Base-by-base conservation (phyloP, 2,329 filamentous ascomycete genomes). In the Apiospora sp. region DNA sequence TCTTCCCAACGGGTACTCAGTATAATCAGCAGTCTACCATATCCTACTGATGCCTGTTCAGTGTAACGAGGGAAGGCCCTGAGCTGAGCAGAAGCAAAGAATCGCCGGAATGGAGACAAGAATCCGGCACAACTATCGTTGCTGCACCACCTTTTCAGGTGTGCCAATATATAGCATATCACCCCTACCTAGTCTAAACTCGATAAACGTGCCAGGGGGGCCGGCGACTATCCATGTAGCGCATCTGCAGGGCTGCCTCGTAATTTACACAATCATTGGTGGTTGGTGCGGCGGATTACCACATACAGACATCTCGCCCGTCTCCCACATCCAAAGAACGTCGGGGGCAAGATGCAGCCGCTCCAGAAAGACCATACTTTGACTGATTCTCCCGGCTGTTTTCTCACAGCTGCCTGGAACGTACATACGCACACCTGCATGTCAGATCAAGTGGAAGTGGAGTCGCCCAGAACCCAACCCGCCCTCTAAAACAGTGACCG, bases 161-260 rank as follows among this genome's bases (percentile, higher is more conserved):
- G 34, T 41, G 58, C 34, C 58, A 64, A 64, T 64, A 64, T 37
- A 64, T 64, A 30, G 30, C 54, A 64, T 64, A 64, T 64, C 30
- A 10, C 58, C 34, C 58, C 34, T 64, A 34, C 58, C 34, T 64
- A 34, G 34, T 4, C 58, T 41, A 41, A 68, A 48, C 41, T 68
- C 67, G 67, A 68, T 68, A 44, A 46, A 48, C 67, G 34, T 64
- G 34, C 41, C 67, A 68, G 67, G 67, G 67, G 44, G n/a, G n/a
- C 67, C 67, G 58, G 58, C 58, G 19, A 41, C 3, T 64, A 41
- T n/a, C 34, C 58, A 64, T 64, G 58, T 64, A 64, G 58, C 58
- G 67, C 68, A 70, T 41, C 68, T 78, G 76, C 76, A 76, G 73
- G 72, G 74, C 71, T 71, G 70, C 51, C 71, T 77, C 74, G 75